phyloP scores from a whole-genome alignment of 2,329 filamentous ascomycete species.

The Coleophoma crateriformis region DNA sequence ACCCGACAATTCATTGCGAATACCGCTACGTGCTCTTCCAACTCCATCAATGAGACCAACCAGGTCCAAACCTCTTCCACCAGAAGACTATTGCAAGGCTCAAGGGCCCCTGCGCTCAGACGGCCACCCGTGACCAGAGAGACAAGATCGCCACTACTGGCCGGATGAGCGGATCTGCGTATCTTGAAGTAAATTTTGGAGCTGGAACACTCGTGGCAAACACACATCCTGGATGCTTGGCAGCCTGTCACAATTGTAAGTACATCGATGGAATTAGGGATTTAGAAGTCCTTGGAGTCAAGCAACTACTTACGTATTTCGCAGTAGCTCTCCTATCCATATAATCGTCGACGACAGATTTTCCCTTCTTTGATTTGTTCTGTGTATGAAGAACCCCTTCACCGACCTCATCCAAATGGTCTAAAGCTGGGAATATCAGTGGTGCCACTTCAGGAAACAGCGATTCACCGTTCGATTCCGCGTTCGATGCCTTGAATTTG shows the following conservation, averaged over 20 bases:
- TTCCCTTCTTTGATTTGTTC: constrained; percentile 3
- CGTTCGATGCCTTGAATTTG: constrained; percentile 1
- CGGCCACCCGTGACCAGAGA: constrained; percentile 8
- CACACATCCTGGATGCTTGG: constrained; percentile 5
- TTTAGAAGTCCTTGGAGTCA: background rate
- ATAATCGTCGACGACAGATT: constrained; percentile 9
- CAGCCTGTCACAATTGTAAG: constrained; percentile 1
- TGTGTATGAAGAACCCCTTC: constrained; percentile 6
- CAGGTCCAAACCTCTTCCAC: background rate
- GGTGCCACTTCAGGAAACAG: constrained; percentile 28
- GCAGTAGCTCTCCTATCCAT: constrained; percentile 11
- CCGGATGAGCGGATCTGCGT: constrained; percentile 45
- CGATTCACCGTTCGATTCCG: constrained; percentile 1
- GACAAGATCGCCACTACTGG: constrained; percentile 32
- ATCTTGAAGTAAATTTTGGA: constrained; percentile 36
- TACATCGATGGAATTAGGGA: background rate
- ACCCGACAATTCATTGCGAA: background rate
- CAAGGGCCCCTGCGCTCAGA: background rate
- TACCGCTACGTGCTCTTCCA: background rate
- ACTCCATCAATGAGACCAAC: background rate
- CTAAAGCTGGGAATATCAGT: constrained; percentile 26
- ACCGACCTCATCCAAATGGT: constrained; percentile 1
- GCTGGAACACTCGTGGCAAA: constrained; percentile 2
- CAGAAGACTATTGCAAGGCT: background rate
- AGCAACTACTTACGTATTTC: constrained; percentile 8